Conservation (phyloP, 345 rosid species). For the Ailanthus altissimus region DNA sequence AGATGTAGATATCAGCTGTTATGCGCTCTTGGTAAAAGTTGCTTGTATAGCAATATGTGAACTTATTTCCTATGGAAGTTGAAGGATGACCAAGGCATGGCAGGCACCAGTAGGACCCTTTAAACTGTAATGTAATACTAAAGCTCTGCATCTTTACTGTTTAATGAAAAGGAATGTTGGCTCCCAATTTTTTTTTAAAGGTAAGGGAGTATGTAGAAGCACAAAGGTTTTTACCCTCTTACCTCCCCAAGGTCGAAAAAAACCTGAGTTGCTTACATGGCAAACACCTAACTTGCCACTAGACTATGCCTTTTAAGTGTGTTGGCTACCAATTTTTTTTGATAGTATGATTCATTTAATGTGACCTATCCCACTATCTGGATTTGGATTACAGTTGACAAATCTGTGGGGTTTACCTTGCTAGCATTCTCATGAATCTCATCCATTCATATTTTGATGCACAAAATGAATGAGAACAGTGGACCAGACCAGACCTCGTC, state of each 20-base stretch:
- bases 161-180: not conserved
- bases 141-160: not conserved
- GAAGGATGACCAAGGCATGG: conserved; percentile 3
- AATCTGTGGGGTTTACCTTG: not conserved
- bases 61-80: conserved; percentile 2
- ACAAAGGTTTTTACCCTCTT: no score
- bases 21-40: not conserved
- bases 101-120: conserved; percentile 3
- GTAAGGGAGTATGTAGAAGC: no score
- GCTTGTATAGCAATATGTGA: conserved; percentile 22
- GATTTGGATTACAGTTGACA: conserved; percentile 4
- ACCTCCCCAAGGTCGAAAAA: no score
- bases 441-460: not conserved
- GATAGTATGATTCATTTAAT: not conserved
- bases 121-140: conserved; percentile 1
- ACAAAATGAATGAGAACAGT: not conserved
- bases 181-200: not conserved
- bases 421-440: not conserved
- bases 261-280: no score
- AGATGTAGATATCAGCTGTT: not conserved
- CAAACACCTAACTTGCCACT: no score
- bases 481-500: not conserved
- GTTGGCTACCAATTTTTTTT: not conserved
- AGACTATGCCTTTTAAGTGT: no score
- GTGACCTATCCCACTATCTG: not conserved